Conservation (phyloP, 768 basidiomycete species). For the Boletus reticulatus region DNA sequence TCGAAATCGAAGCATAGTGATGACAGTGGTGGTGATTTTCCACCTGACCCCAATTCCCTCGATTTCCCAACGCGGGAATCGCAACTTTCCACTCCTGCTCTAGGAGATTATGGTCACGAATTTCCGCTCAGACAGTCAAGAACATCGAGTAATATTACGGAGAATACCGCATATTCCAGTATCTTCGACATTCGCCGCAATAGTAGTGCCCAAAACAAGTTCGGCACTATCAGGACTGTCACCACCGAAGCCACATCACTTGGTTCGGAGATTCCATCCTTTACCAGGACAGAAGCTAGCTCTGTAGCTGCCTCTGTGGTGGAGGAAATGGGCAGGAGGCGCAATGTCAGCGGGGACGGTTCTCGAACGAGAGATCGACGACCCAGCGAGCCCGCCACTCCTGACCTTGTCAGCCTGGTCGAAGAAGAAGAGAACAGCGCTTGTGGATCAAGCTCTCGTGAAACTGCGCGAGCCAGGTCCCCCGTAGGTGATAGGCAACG, state of each 20-base stretch:
- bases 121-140: conserved; percentile 56
- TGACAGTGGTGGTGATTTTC: conserved; percentile 5
- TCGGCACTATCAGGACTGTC: conserved; percentile 77
- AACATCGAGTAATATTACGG: conserved; percentile 60
- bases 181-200: conserved; percentile 52
- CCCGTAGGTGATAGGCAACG: conserved; percentile 19
- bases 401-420: conserved; percentile 64
- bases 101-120: conserved; percentile 32
- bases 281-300: conserved; percentile 64
- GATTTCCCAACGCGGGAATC: conserved; percentile 34
- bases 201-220: conserved; percentile 53
- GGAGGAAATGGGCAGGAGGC: conserved; percentile 40
- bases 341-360: conserved; percentile 24
- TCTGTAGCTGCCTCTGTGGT: conserved; percentile 50
- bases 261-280: conserved; percentile 56
- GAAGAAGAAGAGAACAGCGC: conserved; percentile 64
- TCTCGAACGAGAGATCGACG: conserved; percentile 52
- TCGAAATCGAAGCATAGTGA: conserved; percentile 18
- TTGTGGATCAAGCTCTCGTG: conserved; percentile 46
- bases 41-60: conserved; percentile 22
- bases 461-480: conserved; percentile 23
- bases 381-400: conserved; percentile 57
- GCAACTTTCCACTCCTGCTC: conserved; percentile 35
- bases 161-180: conserved; percentile 57
- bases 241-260: conserved; percentile 78